These are phyloP conservation scores for Daldinia eschscholtzii DNA, from an alignment of 2,329 filamentous ascomycete genomes.

Conservation along the genomic window DNA sequence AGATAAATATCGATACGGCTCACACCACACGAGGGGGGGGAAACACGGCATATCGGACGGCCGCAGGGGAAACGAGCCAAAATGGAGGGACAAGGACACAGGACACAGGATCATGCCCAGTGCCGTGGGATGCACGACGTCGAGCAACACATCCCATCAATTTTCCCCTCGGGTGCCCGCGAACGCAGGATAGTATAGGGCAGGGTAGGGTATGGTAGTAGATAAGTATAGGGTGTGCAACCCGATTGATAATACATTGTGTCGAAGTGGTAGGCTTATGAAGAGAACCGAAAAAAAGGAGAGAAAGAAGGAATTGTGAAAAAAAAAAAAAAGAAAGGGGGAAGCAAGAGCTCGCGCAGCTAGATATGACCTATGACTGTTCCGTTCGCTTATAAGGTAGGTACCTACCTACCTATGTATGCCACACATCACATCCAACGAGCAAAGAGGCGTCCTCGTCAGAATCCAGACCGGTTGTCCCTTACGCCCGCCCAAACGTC, in stretches of 20 bases:
- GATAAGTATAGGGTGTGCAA: constrained; percentile 12
- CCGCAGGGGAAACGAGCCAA: background rate
- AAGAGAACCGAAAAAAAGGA: background rate
- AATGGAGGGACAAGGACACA: too few relatives aligned
- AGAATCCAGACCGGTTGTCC: background rate
- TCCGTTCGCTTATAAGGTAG: constrained; percentile 5
- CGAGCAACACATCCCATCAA: background rate
- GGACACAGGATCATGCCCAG: too few relatives aligned
- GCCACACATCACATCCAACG: background rate
- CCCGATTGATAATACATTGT: background rate
- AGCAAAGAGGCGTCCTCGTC: background rate
- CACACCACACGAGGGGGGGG: background rate
- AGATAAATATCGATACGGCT: background rate
- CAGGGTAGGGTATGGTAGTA: background rate
- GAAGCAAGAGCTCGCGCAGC: constrained; percentile 1
- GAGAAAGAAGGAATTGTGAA: too few relatives aligned
- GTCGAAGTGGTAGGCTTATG: background rate
- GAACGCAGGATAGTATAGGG: constrained; percentile 18
- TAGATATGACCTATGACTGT: background rate
- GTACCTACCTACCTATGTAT: constrained; percentile 9
- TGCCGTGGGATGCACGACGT: constrained; percentile 18
- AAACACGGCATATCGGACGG: constrained; percentile 4
- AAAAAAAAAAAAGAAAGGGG: background rate
- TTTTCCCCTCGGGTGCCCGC: constrained; percentile 23
- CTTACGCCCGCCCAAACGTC: background rate